Evolutionary conservation across 768 basidiomycete species (phyloP), one percentile per base, ranked within the genome.

Genomic region (Thelephora ganbajun): DNA sequence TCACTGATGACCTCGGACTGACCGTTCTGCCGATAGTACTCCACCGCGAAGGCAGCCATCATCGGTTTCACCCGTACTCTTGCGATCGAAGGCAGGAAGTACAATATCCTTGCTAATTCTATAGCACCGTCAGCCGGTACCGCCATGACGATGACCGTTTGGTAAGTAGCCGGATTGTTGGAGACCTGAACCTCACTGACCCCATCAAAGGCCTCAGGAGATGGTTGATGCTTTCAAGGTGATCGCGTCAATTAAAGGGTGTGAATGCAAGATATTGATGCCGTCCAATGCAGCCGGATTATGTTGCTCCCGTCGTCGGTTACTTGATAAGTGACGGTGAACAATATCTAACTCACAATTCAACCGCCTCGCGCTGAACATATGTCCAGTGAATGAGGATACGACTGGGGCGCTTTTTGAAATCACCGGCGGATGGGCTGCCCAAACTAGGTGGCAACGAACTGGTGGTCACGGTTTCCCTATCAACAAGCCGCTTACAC

Each of bases 181-280:
- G 13, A 18, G n/a, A 6, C 30, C 44, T 33, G 35, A 35, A 39
- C 44, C 50, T 34, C 51, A 30, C 26, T 44, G n/a, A 36, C 37
- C 11, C 12, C 23, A 50, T 11, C 34, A 26, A 48, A 83, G 80
- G 81, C 74, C 84, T 3, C 77, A 80, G 59, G 87, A 86, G 57
- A 81, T 84, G 81, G 79, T 92, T 11, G 82, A 93, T 48, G 83
- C 85, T 19, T 86, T 91, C 72, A 92, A 91, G 72, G 84, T 80
- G 36, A 35, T 56, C 52, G 9, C 26, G 1, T 11, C 45, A 5
- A 2, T 20, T 16, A 4, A 9, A 30, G 0, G n/a, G 3, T 22
- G 42, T 19, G 19, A 9, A 7, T 44, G 14, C 35, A 41, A 22
- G 7, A n/a, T 9, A 33, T 46, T 20, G 35, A 14, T 42, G 5